Conservation (phyloP, 139 green algal species). For the Chlorella sp. region DNA sequence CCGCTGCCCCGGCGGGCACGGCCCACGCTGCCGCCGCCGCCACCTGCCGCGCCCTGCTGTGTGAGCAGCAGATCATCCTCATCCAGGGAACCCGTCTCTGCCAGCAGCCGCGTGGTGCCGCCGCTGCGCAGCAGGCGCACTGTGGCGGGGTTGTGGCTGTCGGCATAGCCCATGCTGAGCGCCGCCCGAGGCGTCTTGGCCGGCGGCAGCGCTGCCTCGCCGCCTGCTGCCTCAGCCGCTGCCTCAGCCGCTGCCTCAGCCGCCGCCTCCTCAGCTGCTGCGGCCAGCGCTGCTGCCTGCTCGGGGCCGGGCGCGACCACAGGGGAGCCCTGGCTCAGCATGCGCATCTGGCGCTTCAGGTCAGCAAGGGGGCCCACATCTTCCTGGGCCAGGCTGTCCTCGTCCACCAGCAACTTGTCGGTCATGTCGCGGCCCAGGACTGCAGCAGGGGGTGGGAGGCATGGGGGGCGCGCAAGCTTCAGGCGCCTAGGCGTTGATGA, state of each 20-base stretch:
- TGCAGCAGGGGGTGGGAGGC: background rate
- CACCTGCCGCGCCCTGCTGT: background rate
- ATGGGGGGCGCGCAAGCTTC: background rate
- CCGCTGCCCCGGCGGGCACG: too few species aligned
- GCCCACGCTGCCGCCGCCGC: background rate
- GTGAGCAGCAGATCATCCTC: background rate
- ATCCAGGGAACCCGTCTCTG: background rate
- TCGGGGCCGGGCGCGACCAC: background rate
- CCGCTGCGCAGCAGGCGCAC: slow-evolving; percentile 41
- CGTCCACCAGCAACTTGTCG: slow-evolving; percentile 30
- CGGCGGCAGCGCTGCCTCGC: background rate
- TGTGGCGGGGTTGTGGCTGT: slow-evolving; percentile 54
- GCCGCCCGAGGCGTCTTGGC: slow-evolving; percentile 4
- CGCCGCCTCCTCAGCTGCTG: background rate
- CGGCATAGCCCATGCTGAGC: slow-evolving; percentile 37
- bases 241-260: background rate
- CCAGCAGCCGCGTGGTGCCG: slow-evolving; percentile 51
- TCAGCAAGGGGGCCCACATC: slow-evolving; percentile 14
- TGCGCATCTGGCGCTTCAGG: slow-evolving; percentile 40
- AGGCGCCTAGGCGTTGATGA: too few species aligned
- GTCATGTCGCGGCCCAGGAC: slow-evolving; percentile 20
- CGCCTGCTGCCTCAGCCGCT: background rate
- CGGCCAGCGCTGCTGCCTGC: background rate
- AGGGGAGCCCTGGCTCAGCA: slow-evolving; percentile 32
- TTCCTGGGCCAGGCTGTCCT: slow-evolving; percentile 31